A percentile compares a stretch with the other conserved stretches of the same genome.
phyloP scores from a whole-genome alignment of 164 flowering plant species.

The Vitis rotundifolia region DNA sequence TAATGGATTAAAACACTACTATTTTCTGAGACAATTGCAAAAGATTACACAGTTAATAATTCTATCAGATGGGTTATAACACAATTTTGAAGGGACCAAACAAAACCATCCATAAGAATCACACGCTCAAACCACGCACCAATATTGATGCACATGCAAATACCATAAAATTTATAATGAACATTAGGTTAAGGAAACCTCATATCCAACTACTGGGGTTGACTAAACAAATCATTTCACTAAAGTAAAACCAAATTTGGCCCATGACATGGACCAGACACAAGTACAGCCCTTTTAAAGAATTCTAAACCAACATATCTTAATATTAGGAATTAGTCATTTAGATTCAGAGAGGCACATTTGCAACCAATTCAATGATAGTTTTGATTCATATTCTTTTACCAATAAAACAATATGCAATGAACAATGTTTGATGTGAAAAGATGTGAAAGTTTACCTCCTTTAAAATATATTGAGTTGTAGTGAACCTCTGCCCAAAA shows the following conservation, averaged over 20 bases:
- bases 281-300: too few relatives aligned
- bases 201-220: neutral
- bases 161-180: too few relatives aligned
- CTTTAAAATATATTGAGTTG: slow-evolving; percentile 44
- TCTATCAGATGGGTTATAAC: neutral
- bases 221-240: neutral
- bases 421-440: neutral
- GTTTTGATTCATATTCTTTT: neutral
- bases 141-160: neutral
- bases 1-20: neutral
- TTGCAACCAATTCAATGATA: neutral
- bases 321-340: neutral
- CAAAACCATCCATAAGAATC: neutral
- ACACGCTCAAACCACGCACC: neutral
- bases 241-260: too few relatives aligned
- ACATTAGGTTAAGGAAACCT: neutral
- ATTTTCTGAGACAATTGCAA: neutral
- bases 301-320: neutral
- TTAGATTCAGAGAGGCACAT: neutral
- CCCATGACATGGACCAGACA: too few relatives aligned
- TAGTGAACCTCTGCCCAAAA: slow-evolving; percentile 64
- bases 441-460: slow-evolving; percentile 29
- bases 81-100: neutral
- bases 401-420: neutral
- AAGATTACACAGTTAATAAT: neutral